A percentile compares a stretch with the other conserved stretches of the same genome.
phyloP scores from a whole-genome alignment of 371 early-diverging fungal species.

The Mortierella sp. region DNA sequence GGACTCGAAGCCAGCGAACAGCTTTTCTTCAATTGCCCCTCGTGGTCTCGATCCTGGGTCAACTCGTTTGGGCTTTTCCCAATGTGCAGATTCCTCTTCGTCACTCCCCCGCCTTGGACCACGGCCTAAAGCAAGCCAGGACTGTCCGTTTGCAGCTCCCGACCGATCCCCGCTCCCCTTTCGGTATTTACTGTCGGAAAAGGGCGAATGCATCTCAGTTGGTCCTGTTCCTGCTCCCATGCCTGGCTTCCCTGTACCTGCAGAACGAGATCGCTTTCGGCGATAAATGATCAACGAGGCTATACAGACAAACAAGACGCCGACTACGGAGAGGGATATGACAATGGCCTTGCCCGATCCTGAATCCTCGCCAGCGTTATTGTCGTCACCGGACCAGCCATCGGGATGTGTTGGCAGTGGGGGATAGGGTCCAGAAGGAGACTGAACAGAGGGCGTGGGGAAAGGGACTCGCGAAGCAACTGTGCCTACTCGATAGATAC shows the following conservation, averaged over 20 bases:
- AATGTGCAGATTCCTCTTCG: no score
- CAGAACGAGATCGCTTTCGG: no score
- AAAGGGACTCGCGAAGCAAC: slow-evolving; percentile 15
- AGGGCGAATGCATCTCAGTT: no score
- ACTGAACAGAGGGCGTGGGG: slow-evolving; percentile 24
- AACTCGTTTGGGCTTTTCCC: not conserved
- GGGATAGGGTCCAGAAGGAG: slow-evolving; percentile 10
- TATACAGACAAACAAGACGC: slow-evolving; percentile 12
- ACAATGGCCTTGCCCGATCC: no score
- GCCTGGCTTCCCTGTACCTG: no score
- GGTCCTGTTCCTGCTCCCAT: no score
- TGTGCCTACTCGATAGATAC: slow-evolving; percentile 22
- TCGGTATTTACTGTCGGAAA: no score
- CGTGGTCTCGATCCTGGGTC: not conserved
- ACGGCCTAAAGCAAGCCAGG: no score
- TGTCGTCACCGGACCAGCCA: not conserved
- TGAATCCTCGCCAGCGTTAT: no score
- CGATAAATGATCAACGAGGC: slow-evolving; percentile 22
- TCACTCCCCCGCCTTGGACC: no score
- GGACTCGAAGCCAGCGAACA: slow-evolving; percentile 46
- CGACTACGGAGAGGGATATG: slow-evolving; percentile 19
- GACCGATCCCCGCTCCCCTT: no score
- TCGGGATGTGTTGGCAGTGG: slow-evolving; percentile 6
- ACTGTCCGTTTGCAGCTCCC: no score
- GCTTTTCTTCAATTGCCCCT: slow-evolving; percentile 17